Evolutionary conservation across 352 stramenopile genomes (phyloP), one percentile per base, ranked within the genome.

Genomic region (Phytophthora sansomeana): DNA sequence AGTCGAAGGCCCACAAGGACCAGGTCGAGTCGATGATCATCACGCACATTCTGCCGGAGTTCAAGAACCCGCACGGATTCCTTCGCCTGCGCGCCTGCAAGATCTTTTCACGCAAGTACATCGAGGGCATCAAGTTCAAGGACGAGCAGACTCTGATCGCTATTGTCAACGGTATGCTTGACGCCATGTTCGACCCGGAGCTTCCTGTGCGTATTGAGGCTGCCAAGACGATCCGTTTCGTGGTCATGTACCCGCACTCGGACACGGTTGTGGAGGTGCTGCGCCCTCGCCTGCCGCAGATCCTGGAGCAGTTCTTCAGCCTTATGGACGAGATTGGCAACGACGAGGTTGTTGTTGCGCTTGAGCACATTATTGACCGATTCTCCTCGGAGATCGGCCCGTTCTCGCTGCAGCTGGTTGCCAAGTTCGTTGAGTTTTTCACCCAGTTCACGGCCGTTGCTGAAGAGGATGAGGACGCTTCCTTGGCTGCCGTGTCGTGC

Each of bases 261-360:
- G 77, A 92, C 63, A 89, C 82, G 4, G 84, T 92, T 6, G 71
- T 95, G 17, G 84, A 95, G 19, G 84, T 93, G 33, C 74, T 99
- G 32, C 85, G 97, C 16, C 95, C 96, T 4, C 88, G 98, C 10
- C 72, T 99, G 33, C 95, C 96, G 21, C 89, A 98, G 65, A 96
- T 99, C 36, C 79, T 99, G 44, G 95, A 98, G 67, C 94, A 98
- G 73, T 99, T 99, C 76, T 99, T 99, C 78, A 91, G 89, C 43
- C 97, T 99, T 36, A 99, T 99, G 97, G 96, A 98, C 67, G 94
- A 99, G 77, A 99, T 99, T 63, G 96, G 96, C n/a, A 98, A 98
- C 59, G 97, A 99, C 74, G 96, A 99, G 78, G 97, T 99, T 26
- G 94, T 98, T 10, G 88, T 97, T 14, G 96, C 96, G 26, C 78